Evolutionary conservation across 768 basidiomycete genomes (phyloP), one percentile per base, ranked within the genome.

Genomic region (Naematelia encephala): DNA sequence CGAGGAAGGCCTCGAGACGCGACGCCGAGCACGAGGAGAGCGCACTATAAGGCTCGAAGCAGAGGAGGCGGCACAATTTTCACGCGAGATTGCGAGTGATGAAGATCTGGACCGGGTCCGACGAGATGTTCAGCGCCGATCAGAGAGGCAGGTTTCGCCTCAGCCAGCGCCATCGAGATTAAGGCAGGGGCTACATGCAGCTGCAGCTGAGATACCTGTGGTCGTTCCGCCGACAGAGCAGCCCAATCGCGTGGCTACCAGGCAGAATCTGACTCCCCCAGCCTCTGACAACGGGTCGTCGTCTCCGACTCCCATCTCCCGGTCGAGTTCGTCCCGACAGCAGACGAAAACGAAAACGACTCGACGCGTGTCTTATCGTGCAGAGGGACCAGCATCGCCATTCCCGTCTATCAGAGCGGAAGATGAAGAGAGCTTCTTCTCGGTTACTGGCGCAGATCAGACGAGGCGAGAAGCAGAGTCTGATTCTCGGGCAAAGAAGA

Each of bases 331-430:
- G 44, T 51, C 23, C 54, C 16, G 53, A 16, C 23, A 48, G 47
- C 14, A 49, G n/a, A 16, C 12, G 26, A 47, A 21, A 21, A 8
- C 46, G 5, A 47, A 47, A 47, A 5, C 25, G 29, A 26, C 58
- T 26, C 45, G 51, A 22, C 26, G 52, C n/a, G 39, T 21, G 30
- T 56, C 61, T 27, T 4, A 30, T 10, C 5, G 10, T 13, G 28
- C 28, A 4, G 51, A 49, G 12, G 42, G 65, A 44, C 61, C 61
- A 12, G 45, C 47, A 13, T 63, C 59, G 28, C 64, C 70, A 14
- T 91, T 96, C 79, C 91, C 91, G 0, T 84, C 85, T 59, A 91
- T 92, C 46, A 84, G 87, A 21, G 90, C 88, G 8, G 84, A 84
- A 45, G 84, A 83, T 39, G 90, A 94, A 70, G 81, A 1, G 89